A percentile compares a stretch with the other conserved stretches of the same genome.
phyloP scores from a whole-genome alignment of 441 rosid species.

The Geranium incanum region DNA sequence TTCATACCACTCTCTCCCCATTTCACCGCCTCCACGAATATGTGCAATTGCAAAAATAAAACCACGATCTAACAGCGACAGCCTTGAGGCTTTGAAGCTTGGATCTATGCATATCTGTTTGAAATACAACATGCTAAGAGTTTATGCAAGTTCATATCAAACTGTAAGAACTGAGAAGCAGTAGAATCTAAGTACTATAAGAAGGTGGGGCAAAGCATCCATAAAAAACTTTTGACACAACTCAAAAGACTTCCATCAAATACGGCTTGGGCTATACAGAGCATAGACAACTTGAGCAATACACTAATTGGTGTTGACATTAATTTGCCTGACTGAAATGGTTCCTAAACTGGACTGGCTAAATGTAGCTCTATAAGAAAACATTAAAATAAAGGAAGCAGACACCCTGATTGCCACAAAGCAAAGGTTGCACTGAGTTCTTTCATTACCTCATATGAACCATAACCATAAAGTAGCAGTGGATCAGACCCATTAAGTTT shows the following conservation, averaged over 20 bases:
- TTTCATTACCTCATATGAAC: slow-evolving; percentile 79
- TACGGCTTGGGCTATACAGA: too few relatives aligned
- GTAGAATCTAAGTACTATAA: background rate
- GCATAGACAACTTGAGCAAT: background rate
- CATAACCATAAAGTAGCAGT: slow-evolving; percentile 73
- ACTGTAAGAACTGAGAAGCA: background rate
- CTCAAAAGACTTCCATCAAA: background rate
- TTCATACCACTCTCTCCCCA: slow-evolving; percentile 97
- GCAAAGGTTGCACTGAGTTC: background rate
- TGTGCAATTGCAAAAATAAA: slow-evolving; percentile 75
- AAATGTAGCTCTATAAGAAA: background rate
- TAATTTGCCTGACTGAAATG: background rate
- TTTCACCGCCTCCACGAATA: slow-evolving; percentile 93
- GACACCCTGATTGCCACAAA: background rate
- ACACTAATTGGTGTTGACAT: background rate
- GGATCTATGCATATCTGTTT: slow-evolving; percentile 56
- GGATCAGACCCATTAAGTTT: slow-evolving; percentile 83
- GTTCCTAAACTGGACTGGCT: background rate
- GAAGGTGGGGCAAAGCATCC: background rate
- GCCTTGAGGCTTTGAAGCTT: slow-evolving; percentile 39
- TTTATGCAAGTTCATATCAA: slow-evolving; percentile 9
- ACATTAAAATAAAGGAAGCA: background rate
- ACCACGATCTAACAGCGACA: slow-evolving; percentile 84
- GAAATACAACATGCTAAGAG: slow-evolving; percentile 17
- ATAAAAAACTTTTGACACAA: too few relatives aligned